phyloP scores from a whole-genome alignment of 1,139 yeast genomes.

The Saccharomyces uvarum region DNA sequence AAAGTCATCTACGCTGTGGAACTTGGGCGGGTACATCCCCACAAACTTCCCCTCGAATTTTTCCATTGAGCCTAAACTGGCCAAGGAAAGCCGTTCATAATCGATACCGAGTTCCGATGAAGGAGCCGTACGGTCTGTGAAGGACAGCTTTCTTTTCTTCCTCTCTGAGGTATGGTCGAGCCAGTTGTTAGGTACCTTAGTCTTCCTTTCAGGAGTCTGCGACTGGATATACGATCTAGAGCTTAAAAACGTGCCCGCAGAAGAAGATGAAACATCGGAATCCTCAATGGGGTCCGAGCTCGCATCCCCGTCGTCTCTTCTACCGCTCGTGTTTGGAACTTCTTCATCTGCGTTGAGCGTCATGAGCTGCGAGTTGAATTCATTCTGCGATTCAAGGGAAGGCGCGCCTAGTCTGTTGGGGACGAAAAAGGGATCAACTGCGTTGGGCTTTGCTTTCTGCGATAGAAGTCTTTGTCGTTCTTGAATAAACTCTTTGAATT shows the following conservation, averaged over 20 bases:
- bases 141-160: not conserved
- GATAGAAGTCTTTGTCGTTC: conserved; percentile 1
- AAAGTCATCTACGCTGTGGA: not conserved
- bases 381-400: conserved; percentile 16
- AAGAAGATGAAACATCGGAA: conserved; percentile 2
- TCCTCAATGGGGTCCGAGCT: conserved; percentile 8
- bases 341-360: conserved; percentile 3
- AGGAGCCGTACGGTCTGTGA: not conserved
- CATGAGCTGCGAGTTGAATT: conserved; percentile 20
- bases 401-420: conserved; percentile 1
- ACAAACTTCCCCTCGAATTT: not conserved
- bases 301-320: conserved; percentile 3
- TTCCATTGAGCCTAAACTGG: not conserved
- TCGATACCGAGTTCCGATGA: not conserved
- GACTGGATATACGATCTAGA: not conserved
- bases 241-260: not conserved
- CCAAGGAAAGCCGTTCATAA: not conserved
- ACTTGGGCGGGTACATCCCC: not conserved
- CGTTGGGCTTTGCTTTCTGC: conserved; percentile 6
- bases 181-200: not conserved
- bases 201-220: not conserved
- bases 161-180: not conserved
- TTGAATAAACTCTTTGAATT: conserved; percentile 10
- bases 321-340: not conserved
- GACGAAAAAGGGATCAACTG: conserved; percentile 9